A percentile compares a stretch with the other conserved stretches of the same genome.
Conservation (phyloP, 345 rosid species). For the Carallia pectinifolia region DNA sequence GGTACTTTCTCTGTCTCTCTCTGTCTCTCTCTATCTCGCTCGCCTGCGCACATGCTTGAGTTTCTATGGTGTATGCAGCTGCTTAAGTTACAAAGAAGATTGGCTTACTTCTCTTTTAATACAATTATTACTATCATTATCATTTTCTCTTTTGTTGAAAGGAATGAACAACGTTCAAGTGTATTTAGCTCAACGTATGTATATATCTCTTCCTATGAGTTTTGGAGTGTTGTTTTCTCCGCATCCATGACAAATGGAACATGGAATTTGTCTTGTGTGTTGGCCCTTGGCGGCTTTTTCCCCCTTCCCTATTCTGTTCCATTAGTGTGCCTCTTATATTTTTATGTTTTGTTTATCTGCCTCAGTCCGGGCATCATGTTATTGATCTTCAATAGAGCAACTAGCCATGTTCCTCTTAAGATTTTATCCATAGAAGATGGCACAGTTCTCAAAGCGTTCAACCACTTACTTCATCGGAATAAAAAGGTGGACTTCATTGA, state of each 20-base stretch:
- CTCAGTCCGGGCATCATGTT: constrained; percentile 96
- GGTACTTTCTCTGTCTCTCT: constrained; percentile 42
- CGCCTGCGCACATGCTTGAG: too few species aligned
- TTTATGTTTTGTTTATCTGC: constrained; percentile 9
- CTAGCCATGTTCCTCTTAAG: constrained; percentile 75
- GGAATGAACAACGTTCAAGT: too few species aligned
- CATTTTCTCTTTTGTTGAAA: too few species aligned
- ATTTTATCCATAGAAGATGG: constrained; percentile 98
- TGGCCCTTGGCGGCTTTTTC: neutral
- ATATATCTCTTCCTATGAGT: too few species aligned
- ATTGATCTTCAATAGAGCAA: constrained; percentile 78
- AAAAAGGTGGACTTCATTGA: constrained; percentile 98
- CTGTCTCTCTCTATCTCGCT: too few species aligned
- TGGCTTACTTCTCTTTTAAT: too few species aligned
- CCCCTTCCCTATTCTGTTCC: neutral
- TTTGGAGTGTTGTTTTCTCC: too few species aligned
- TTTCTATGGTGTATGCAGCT: neutral
- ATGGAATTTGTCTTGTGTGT: neutral
- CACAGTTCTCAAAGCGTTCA: constrained; percentile 82
- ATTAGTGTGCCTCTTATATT: neutral
- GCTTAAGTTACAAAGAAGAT: neutral
- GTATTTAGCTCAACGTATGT: too few species aligned
- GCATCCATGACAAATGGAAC: neutral
- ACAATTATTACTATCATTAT: too few species aligned
- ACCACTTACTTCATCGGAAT: constrained; percentile 88